Base-by-base conservation (phyloP, 2,329 filamentous ascomycete species). In the Colletotrichum siamense region DNA sequence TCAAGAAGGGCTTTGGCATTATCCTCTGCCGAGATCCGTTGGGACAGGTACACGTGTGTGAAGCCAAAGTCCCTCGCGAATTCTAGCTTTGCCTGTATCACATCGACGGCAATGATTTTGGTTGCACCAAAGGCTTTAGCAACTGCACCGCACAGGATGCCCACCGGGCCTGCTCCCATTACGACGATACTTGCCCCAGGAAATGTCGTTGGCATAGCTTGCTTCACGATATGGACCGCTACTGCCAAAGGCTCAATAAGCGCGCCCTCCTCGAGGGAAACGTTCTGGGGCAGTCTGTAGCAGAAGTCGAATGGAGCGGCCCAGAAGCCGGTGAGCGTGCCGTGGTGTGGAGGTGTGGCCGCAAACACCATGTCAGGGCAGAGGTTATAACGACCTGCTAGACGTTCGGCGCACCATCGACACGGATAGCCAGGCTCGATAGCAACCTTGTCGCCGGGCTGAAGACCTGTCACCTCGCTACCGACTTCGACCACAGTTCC, bases 381-480 rank as follows among this genome's bases (percentile, higher is more conserved):
- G 22, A 99, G 92, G 85, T 98, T 98, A 88, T 99, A 98, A 80
- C 92, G 91, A 74, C 96, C 96, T 63, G 91, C 89, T 80, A 95
- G 94, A 88, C 96, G 98, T 80, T 92, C 88, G 68, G 87, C 84
- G 88, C 96, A 99, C 78, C 92, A 91, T 44, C 94, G 92, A 87
- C 96, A 99, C 1, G 96, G 95, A 68, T 95, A 91, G 67, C 96
- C 96, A 16, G 98, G 96, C 89, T 99, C 96, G 57, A 99, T 88
- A 18, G 96, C 96, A 22, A 98, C 94, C 80, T 95, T 93, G 86
- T 98, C 96, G 73, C 96, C 96, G 12, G 89, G 82, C 79, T 91
- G 87, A 78, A 98, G 91, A 32, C 85, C 86, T 55, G 87, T 92
- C 7, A 95, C 94, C 13, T 87, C 87, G 2, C 89, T 83, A 26